Conservation (phyloP, 2,329 filamentous ascomycete genomes). For the Daldinia sp. region DNA sequence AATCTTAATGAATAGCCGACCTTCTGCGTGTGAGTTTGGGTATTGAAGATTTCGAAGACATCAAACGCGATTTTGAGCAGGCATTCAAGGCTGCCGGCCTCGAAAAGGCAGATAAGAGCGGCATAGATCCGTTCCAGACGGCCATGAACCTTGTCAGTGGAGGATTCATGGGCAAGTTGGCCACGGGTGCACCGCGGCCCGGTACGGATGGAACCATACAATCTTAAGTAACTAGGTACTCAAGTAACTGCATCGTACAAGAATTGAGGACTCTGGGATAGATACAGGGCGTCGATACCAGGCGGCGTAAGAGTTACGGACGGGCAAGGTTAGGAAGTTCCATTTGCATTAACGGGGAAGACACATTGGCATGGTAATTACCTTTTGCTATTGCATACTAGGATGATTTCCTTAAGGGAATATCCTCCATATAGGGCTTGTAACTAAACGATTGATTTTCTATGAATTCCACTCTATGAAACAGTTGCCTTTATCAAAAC, state of each 20-base stretch:
- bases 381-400: constrained; percentile 22
- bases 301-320: constrained; percentile 15
- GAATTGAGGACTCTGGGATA: background rate
- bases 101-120: constrained; percentile 44
- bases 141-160: constrained; percentile 48
- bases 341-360: constrained; percentile 22
- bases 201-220: constrained; percentile 50
- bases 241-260: constrained; percentile 18
- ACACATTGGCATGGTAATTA: background rate
- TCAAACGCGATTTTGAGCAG: constrained; percentile 78
- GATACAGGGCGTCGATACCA: constrained; percentile 8
- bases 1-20: constrained; percentile 56
- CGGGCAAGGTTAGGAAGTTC: background rate
- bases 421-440: constrained; percentile 5
- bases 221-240: constrained; percentile 31
- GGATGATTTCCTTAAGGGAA: constrained; percentile 2
- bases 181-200: constrained; percentile 49
- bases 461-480: constrained; percentile 15
- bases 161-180: constrained; percentile 51
- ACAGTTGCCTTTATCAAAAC: background rate
- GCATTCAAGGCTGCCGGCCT: constrained; percentile 64
- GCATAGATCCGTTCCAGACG: constrained; percentile 48
- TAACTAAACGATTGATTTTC: constrained; percentile 6
- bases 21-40: constrained; percentile 77
- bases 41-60: constrained; percentile 80